Base-by-base conservation (phyloP, 345 rosid species). In the Balakata baccata region DNA sequence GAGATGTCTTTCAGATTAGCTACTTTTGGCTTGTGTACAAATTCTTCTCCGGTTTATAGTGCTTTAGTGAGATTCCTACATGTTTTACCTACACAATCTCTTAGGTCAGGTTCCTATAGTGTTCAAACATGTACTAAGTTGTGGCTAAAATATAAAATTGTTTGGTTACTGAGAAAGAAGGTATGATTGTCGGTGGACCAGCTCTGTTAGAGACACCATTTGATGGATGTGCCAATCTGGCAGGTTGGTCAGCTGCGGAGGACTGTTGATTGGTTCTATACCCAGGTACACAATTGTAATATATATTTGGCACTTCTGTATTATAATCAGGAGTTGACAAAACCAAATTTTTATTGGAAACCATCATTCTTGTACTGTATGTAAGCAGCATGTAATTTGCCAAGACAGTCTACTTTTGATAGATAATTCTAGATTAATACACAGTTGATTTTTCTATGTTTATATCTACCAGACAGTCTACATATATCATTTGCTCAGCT, bases 181-280 rank as follows among this genome's bases (percentile, higher is more conserved):
- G 57, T 68, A 49, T 25, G 12, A 6, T 41, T 60, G 14, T 66
- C 4, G 7, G 69, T 66, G 69, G 29, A 46, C 52, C 37, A 22
- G 38, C 29, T 66, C 1, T 11, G 46, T 46, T 66, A 46, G 53
- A 46, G 52, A 46, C 37, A 46, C 6, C 34, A 13, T 70, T 53
- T 70, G 73, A 77, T 54, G 57, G 64, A 76, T 64, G 57, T 83
- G 71, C 65, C 81, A 79, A 78, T 86, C 59, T 80, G 84, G 68
- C 95, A 90, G 98, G 93, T 86, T 76, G 79, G 84, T 71, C 93
- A 84, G 87, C 88, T 94, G 78, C 92, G 93, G 73, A 84, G 90
- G 81, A 85, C 93, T 66, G 87, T 87, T 73, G 90, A 87, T 85
- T 92, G 89, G 97, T 79, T 90, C 71, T 89, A 81, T 81, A 39